Evolutionary conservation across 768 basidiomycete genomes (phyloP).

Genomic region (Psilocybe sp.): DNA sequence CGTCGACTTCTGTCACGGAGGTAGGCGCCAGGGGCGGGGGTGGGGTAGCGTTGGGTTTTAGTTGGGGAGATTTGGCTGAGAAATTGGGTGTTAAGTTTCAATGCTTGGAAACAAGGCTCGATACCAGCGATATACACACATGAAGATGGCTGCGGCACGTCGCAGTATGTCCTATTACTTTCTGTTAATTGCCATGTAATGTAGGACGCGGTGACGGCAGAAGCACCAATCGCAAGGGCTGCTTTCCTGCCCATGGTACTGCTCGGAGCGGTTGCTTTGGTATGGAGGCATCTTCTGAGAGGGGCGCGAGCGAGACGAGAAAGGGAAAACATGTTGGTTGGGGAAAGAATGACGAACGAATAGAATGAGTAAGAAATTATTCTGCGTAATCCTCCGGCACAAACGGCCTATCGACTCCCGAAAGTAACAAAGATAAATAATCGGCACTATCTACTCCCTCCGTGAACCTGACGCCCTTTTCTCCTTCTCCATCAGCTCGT

Average conservation of each 20-base stretch:
- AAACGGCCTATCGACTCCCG: conserved; percentile 7
- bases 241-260: conserved; percentile 20
- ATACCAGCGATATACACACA: conserved; percentile 16
- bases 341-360: conserved; percentile 1
- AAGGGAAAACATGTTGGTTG: conserved; percentile 39
- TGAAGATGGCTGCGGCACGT: conserved; percentile 25
- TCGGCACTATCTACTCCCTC: conserved; percentile 1
- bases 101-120: not conserved
- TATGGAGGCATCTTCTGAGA: conserved; percentile 52
- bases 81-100: conserved; percentile 2
- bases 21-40: conserved; percentile 5
- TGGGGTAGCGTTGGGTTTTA: not conserved
- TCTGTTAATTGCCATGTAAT: conserved; percentile 46
- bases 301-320: conserved; percentile 51
- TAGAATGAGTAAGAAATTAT: conserved; percentile 10
- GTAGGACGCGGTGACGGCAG: conserved; percentile 43
- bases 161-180: conserved; percentile 42
- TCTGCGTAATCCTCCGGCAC: conserved; percentile 7
- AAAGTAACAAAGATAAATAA: conserved; percentile 17
- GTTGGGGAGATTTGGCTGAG: conserved; percentile 9
- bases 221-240: conserved; percentile 38
- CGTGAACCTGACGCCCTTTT: conserved; percentile 12
- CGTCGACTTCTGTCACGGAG: conserved; percentile 1
- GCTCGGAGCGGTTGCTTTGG: conserved; percentile 22
- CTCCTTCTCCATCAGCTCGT: conserved; percentile 54